phyloP scores from a whole-genome alignment of 179 eudicot genomes.

The Sideroxylon spinosum region DNA sequence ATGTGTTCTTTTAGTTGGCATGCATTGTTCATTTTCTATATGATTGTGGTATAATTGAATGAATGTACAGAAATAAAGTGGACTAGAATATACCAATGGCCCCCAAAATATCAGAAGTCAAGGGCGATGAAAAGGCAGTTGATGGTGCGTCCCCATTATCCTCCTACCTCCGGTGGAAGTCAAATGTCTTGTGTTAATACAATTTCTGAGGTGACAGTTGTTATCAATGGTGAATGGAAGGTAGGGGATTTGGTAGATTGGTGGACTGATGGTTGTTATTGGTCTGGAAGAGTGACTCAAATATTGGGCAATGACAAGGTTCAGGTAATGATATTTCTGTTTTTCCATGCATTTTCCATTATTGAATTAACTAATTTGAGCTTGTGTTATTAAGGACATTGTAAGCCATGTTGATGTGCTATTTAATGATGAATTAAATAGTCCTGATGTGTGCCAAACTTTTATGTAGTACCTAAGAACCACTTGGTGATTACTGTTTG shows the following conservation, averaged over 20 bases:
- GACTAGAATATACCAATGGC: conserved; percentile 43
- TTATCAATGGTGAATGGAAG: conserved; percentile 54
- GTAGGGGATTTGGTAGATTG: conserved; percentile 84
- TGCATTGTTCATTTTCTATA: not conserved
- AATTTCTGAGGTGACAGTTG: conserved; percentile 49
- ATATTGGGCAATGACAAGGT: conserved; percentile 42
- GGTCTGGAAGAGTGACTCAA: conserved; percentile 66
- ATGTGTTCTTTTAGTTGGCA: not conserved
- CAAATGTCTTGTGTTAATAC: conserved; percentile 33
- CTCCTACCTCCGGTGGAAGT: conserved; percentile 39
- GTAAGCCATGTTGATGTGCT: not conserved
- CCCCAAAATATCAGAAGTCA: conserved; percentile 20
- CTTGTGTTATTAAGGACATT: not conserved
- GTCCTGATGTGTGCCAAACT: too few species aligned
- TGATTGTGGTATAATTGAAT: not conserved
- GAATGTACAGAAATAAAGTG: conserved; percentile 39
- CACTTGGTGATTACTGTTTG: not conserved
- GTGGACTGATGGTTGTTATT: conserved; percentile 53
- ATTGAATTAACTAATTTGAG: not conserved
- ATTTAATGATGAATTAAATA: not conserved
- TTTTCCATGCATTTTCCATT: not conserved
- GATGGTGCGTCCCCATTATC: conserved; percentile 77
- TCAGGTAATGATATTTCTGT: conserved; percentile 39
- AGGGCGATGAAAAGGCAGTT: conserved; percentile 35
- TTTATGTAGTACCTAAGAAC: too few species aligned